phyloP scores from a whole-genome alignment of 345 rosid genomes.

The Salix purpurea region DNA sequence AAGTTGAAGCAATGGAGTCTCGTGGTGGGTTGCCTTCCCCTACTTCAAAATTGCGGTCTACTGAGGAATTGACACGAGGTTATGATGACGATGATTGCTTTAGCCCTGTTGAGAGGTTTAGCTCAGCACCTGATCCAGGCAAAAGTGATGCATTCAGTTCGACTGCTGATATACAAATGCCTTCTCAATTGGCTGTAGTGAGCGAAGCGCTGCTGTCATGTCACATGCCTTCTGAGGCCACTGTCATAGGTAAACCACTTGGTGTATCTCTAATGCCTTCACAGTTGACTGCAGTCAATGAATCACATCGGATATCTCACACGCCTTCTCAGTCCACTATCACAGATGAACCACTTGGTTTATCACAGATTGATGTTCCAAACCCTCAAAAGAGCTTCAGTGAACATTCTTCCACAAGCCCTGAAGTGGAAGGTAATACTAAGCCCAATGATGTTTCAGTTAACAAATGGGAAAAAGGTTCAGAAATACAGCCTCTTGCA shows the following conservation, averaged over 20 bases:
- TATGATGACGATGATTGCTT: conserved; percentile 75
- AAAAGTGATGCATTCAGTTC: conserved; percentile 76
- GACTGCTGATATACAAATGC: conserved; percentile 50
- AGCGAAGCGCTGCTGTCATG: conserved; percentile 23
- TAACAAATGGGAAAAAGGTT: conserved; percentile 45
- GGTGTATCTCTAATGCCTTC: conserved; percentile 7
- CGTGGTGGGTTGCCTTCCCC: conserved; percentile 70
- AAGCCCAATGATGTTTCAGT: conserved; percentile 41
- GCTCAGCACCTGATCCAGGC: conserved; percentile 54
- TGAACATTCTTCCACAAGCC: conserved; percentile 40
- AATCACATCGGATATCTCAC: background rate
- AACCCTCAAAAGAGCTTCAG: conserved; percentile 38
- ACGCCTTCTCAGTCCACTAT: conserved; percentile 4
- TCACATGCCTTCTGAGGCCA: conserved; percentile 25
- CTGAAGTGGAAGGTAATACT: conserved; percentile 37
- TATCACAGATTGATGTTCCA: conserved; percentile 17
- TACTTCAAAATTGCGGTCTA: conserved; percentile 53
- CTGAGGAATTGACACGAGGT: conserved; percentile 47
- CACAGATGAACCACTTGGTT: background rate
- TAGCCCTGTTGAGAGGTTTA: conserved; percentile 61
- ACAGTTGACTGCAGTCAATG: background rate
- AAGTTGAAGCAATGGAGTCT: conserved; percentile 97
- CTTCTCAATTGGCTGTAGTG: conserved; percentile 38
- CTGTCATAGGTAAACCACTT: background rate
- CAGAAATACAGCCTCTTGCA: conserved; percentile 43